Conservation (phyloP, 164 flowering plant genomes). For the Tinospora cordifolia region DNA sequence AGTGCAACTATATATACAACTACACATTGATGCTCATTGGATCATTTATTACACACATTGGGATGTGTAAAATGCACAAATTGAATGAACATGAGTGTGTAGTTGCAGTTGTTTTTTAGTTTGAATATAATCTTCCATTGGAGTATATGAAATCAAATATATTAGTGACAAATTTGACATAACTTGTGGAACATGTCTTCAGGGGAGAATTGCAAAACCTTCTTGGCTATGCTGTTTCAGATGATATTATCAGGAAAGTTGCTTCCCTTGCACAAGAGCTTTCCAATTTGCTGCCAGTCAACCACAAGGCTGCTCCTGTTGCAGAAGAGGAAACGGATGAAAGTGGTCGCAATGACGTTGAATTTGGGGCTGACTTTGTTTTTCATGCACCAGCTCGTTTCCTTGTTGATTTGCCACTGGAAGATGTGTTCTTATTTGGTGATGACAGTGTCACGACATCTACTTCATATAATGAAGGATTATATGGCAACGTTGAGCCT, state of each 20-base stretch:
- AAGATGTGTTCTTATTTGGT: constrained; percentile 34
- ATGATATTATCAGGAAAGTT: constrained; percentile 42
- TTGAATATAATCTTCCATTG: background rate
- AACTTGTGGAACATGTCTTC: constrained; percentile 13
- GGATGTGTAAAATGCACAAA: too few species aligned
- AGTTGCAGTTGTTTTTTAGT: too few species aligned
- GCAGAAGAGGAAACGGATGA: constrained; percentile 24
- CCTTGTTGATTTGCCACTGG: constrained; percentile 55
- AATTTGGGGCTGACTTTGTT: constrained; percentile 74
- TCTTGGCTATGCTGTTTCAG: constrained; percentile 50
- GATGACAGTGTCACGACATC: constrained; percentile 32
- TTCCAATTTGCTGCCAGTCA: constrained; percentile 39
- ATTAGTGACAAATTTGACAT: background rate
- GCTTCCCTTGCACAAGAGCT: constrained; percentile 47
- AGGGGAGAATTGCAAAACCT: constrained; percentile 64
- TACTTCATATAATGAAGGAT: constrained; percentile 25
- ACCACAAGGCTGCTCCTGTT: constrained; percentile 17
- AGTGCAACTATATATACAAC: too few species aligned
- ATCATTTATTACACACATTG: too few species aligned
- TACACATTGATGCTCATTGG: too few species aligned
- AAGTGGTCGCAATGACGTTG: constrained; percentile 26
- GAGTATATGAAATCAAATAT: background rate
- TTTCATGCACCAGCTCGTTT: constrained; percentile 71
- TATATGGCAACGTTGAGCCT: constrained; percentile 20
- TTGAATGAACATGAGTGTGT: too few species aligned